Percentiles rank a stretch among this genome's conserved stretches.
phyloP scores from a whole-genome alignment of 1,139 yeast genomes.

The Debaryomyces singareniensis region DNA sequence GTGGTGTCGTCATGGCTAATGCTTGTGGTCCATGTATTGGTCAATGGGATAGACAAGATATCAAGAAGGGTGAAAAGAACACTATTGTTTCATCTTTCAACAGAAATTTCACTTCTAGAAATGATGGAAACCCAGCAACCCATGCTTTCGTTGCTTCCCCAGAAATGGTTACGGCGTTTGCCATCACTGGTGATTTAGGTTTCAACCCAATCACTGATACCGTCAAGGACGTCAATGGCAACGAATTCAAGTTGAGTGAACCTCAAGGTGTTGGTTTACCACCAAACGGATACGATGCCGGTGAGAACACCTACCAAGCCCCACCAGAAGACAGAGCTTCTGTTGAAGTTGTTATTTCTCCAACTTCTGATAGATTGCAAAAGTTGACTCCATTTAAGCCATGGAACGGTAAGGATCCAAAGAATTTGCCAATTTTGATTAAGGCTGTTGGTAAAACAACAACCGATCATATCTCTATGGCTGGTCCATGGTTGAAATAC shows the following conservation, averaged over 20 bases:
- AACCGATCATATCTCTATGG: conserved; percentile 98
- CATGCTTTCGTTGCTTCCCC: conserved; percentile 98
- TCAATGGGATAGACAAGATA: conserved; percentile 98
- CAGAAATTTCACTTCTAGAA: conserved; percentile 98
- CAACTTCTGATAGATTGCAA: conserved; percentile 65
- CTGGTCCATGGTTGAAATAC: conserved; percentile 99
- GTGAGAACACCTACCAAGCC: conserved; percentile 96
- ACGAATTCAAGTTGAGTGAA: conserved; percentile 86
- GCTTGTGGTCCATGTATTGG: conserved; percentile 99
- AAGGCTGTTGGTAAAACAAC: conserved; percentile 98
- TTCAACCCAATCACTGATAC: conserved; percentile 97
- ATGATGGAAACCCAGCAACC: conserved; percentile 98
- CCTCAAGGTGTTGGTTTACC: conserved; percentile 96
- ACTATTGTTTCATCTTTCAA: conserved; percentile 97
- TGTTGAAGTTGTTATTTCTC: conserved; percentile 72
- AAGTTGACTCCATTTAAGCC: conserved; percentile 45
- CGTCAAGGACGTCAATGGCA: conserved; percentile 89
- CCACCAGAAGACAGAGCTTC: conserved; percentile 85
- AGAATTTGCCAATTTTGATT: conserved; percentile 85
- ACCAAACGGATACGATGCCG: conserved; percentile 84
- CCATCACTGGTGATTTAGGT: conserved; percentile 95
- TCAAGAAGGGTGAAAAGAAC: conserved; percentile 96
- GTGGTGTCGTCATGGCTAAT: conserved; percentile 94
- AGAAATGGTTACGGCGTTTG: conserved; percentile 93
- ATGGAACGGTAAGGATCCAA: conserved; percentile 96